Base-by-base conservation (phyloP, 2,329 filamentous ascomycete species). In the Cladophialophora exuberans region DNA sequence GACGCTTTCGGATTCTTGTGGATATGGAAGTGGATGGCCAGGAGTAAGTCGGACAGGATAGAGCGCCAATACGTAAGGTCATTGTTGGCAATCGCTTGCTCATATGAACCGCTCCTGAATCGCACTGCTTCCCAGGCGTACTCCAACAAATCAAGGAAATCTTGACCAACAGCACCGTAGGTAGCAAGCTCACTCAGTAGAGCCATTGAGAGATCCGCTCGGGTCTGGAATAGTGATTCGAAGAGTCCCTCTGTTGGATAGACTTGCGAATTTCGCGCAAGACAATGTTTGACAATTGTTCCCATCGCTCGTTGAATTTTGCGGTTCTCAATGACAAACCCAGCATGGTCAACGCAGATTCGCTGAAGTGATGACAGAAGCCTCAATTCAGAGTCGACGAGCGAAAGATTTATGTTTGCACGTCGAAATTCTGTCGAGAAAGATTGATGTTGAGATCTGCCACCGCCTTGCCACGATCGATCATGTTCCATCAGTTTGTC, bases 331-430 rank as follows among this genome's bases (percentile, higher is more conserved):
- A 76, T 74, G 30, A 81, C 78, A 35, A 80, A 75, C n/a, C 83
- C 83, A 68, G 88, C 90, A 44, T 99, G 80, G 66, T 97, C 93
- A 45, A 94, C 80, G 11, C 93, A 83, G 6, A 99, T 79, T 56
- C 90, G 86, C 69, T 95, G 92, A 90, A 93, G 97, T 52, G 90
- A 88, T 64, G 90, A 85, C 61, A 97, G 87, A 15, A 99, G 82
- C 9, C 36, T 31, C 25, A 65, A 86, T 75, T 99, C 91, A 20
- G 93, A 89, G 70, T 97, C 91, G 28, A 99, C 90, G 28, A 96
- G 78, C 20, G 92, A 96, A 48, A 99, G 72, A 70, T 99, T 97
- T 59, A 88, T 77, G 70, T 99, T 99, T 36, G 93, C 94, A 57
- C 85, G 85, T 65, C 86, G 83, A 73, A 99, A 87, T 69, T 99